Evolutionary conservation across 345 rosid species (phyloP), one percentile per base, ranked within the genome.

Genomic region (Xanthoceras sorbifolium): DNA sequence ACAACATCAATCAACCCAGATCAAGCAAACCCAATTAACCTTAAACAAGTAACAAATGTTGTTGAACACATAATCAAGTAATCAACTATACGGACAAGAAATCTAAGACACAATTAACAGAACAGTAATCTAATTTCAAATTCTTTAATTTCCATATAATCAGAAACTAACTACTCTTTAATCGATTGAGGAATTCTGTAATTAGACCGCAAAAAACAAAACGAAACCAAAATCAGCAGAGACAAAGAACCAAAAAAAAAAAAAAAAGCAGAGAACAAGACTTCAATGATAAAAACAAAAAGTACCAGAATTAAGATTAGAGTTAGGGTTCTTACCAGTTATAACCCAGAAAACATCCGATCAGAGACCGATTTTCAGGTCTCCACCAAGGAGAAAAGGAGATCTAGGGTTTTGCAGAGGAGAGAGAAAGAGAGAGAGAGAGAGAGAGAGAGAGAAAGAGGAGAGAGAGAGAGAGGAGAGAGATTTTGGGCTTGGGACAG

Each of bases 401-500:
- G 83, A 75, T 84, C 86, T 78, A 83, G 84, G 91, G 83, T 82
- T 78, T 86, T 73, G 82, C 80, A 76, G 79, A 74, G 81, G 62
- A 1, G 50, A 57, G 32, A 38, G 75, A 50, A 26, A 64, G 54
- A 28, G 11, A n/a, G 23, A 23, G 64, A 29, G 54, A 38, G 68
- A 69, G 81, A 9, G 71, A 23, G 67, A 10, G 66, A 25, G 29
- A 29, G 70, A 46, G 69, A 70, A 22, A 31, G 40, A 54, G 28
- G 22, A 31, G 72, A 40, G 73, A 29, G 72, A 40, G 55, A 28
- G 42, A 0, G 34, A 3, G 38, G 38, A 18, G 36, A 42, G 72
- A 67, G 79, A 64, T 55, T n/a, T 85, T 86, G 93, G 92, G 93
- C 90, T 90, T 87, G 79, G 74, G 74, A 72, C 80, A 66, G 71